These are phyloP conservation scores for Brasilioporus rufonigricans DNA, from an alignment of 768 basidiomycete genomes.

Conservation along the genomic window DNA sequence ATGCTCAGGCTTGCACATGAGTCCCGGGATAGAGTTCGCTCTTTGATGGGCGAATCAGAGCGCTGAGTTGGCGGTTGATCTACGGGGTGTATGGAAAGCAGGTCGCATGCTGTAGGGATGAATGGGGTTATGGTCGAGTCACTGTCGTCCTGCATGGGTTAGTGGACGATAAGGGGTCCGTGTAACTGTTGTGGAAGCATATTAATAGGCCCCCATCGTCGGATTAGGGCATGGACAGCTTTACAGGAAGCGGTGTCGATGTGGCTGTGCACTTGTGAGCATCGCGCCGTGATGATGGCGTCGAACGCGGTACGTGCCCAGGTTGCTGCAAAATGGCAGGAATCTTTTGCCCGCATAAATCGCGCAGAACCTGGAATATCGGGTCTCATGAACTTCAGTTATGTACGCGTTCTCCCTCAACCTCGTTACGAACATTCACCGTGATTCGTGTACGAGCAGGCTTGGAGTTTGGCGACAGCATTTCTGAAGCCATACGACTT, in stretches of 20 bases:
- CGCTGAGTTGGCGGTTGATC: slow-evolving; percentile 5
- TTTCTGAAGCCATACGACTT: slow-evolving; percentile 59
- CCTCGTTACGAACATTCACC: background rate
- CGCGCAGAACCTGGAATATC: slow-evolving; percentile 56
- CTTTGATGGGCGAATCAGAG: slow-evolving; percentile 8
- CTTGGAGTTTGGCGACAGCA: slow-evolving; percentile 55
- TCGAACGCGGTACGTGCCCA: slow-evolving; percentile 63
- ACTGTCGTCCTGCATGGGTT: slow-evolving; percentile 15
- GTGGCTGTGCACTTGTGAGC: slow-evolving; percentile 21
- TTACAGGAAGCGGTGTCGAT: background rate
- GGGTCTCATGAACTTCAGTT: slow-evolving; percentile 62
- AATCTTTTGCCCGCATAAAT: slow-evolving; percentile 65
- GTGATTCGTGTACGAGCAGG: slow-evolving; percentile 41
- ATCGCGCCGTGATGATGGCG: slow-evolving; percentile 43
- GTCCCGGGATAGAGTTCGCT: slow-evolving; percentile 10
- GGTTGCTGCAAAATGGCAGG: slow-evolving; percentile 70
- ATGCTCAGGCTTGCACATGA: slow-evolving; percentile 2
- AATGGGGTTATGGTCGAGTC: slow-evolving; percentile 14
- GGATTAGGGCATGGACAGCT: too few species aligned
- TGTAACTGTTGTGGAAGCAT: too few species aligned
- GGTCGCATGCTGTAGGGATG: slow-evolving; percentile 22
- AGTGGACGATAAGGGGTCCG: background rate
- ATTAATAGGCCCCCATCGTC: too few species aligned
- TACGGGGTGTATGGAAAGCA: background rate
- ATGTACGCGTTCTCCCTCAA: slow-evolving; percentile 36